These are phyloP conservation scores for Ganoderma resinaceum DNA, from an alignment of 1,284 basidiomycete genomes.

Conservation along the genomic window DNA sequence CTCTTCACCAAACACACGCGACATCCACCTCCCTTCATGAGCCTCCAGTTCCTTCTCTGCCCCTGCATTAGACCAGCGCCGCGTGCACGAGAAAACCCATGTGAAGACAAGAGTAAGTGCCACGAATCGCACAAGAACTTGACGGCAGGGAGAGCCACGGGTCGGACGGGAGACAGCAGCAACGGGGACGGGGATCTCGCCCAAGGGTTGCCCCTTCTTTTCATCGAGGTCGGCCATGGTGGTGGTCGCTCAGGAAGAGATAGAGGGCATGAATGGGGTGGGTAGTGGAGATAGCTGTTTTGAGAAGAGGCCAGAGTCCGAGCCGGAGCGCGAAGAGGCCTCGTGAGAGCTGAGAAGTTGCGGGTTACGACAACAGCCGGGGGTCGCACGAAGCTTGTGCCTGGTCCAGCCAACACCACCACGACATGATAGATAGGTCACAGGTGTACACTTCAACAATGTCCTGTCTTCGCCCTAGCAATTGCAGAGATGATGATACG, in stretches of 20 bases:
- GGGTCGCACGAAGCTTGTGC: neutral
- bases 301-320: conserved; percentile 7
- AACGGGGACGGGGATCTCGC: conserved; percentile 25
- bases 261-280: conserved; percentile 9
- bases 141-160: conserved; percentile 4
- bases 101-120: conserved; percentile 17
- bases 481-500: neutral
- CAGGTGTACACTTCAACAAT: neutral
- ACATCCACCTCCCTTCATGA: conserved; percentile 29
- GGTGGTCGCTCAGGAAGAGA: conserved; percentile 21
- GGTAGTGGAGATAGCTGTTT: conserved; percentile 6
- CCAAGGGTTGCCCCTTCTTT: conserved; percentile 13
- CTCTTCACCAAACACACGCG: conserved; percentile 27
- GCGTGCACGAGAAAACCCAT: conserved; percentile 13
- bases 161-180: conserved; percentile 19
- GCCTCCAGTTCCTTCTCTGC: conserved; percentile 30
- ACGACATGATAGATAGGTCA: too few relatives aligned
- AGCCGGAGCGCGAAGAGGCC: conserved; percentile 20
- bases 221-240: conserved; percentile 24
- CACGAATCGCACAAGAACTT: conserved; percentile 14
- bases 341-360: conserved; percentile 2
- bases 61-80: conserved; percentile 24
- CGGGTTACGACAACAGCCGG: neutral
- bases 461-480: neutral
- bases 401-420: neutral